A percentile compares a stretch with the other conserved stretches of the same genome.
Conservation (phyloP, 768 basidiomycete genomes). For the Macrolepiota fuliginosa region DNA sequence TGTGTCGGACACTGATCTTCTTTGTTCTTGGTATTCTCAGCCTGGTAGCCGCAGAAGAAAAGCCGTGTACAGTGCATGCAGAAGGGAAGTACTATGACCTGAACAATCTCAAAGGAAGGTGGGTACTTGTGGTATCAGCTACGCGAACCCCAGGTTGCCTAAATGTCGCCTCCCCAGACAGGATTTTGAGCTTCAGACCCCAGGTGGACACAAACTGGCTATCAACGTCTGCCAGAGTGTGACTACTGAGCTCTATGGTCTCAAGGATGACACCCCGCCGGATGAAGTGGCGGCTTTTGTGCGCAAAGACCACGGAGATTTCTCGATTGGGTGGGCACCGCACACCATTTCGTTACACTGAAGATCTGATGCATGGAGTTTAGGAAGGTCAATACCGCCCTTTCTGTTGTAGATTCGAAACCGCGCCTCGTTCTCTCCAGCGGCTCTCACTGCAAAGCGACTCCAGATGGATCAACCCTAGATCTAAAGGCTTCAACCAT, state of each 20-base stretch:
- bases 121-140: conserved; percentile 17
- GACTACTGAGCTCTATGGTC: conserved; percentile 54
- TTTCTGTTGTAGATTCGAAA: conserved; percentile 48
- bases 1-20: conserved; percentile 7
- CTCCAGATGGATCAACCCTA: conserved; percentile 28
- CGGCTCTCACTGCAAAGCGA: conserved; percentile 64
- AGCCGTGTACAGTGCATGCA: conserved; percentile 58
- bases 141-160: conserved; percentile 11
- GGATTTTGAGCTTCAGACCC: conserved; percentile 57
- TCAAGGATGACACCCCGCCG: conserved; percentile 49
- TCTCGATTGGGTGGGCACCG: conserved; percentile 63
- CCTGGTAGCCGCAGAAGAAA: conserved; percentile 36
- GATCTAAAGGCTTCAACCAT: conserved; percentile 57
- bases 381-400: conserved; percentile 64
- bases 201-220: conserved; percentile 43
- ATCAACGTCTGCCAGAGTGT: conserved; percentile 67
- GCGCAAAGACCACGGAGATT: conserved; percentile 60
- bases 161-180: conserved; percentile 39
- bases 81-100: conserved; percentile 66
- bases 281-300: conserved; percentile 63
- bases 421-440: conserved; percentile 55
- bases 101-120: conserved; percentile 60
- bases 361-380: background rate
- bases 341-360: background rate
- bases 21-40: conserved; percentile 10